Conservation (phyloP, 106 monocot genomes). For the Phalaenopsis aphrodite region DNA sequence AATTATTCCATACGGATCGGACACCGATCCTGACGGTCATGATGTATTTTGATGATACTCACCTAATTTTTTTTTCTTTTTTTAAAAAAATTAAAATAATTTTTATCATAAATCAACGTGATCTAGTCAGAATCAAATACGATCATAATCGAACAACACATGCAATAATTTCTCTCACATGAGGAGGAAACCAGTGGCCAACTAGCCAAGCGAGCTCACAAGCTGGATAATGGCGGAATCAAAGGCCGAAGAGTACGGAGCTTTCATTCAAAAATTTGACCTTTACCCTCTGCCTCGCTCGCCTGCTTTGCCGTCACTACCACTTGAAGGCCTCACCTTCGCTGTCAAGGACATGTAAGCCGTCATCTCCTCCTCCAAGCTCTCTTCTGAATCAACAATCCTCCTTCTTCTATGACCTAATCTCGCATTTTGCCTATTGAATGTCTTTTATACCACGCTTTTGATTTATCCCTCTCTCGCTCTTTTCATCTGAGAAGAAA, state of each 20-base stretch:
- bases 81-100: too few relatives aligned
- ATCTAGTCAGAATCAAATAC: too few relatives aligned
- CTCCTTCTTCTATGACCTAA: not conserved
- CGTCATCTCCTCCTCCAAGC: not conserved
- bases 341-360: constrained; percentile 89
- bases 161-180: too few relatives aligned
- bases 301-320: constrained; percentile 16
- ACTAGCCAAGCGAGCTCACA: not conserved
- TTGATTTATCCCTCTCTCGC: not conserved
- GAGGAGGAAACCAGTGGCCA: too few relatives aligned
- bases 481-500: not conserved
- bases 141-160: too few relatives aligned
- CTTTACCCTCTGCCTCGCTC: constrained; percentile 17
- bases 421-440: not conserved
- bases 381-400: not conserved
- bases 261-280: constrained; percentile 60
- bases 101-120: too few relatives aligned
- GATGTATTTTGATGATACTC: too few relatives aligned
- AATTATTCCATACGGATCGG: too few relatives aligned
- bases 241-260: constrained; percentile 35
- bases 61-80: too few relatives aligned
- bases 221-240: constrained; percentile 2
- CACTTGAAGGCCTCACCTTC: constrained; percentile 78
- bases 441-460: too few relatives aligned
- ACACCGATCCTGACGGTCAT: too few relatives aligned